Evolutionary conservation across 2,329 filamentous ascomycete species (phyloP).

Genomic region (Penicillium sp.): DNA sequence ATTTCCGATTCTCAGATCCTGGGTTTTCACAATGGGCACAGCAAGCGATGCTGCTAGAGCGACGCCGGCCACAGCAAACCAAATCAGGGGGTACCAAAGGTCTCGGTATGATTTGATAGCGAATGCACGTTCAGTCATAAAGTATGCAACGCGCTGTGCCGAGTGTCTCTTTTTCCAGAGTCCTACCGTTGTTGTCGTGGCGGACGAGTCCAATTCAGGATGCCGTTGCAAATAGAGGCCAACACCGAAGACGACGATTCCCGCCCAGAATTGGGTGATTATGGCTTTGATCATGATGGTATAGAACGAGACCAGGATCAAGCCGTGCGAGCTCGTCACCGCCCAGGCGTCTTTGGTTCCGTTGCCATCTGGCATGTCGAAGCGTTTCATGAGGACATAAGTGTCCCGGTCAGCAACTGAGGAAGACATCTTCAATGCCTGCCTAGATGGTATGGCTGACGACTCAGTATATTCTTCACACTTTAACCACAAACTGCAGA

Average conservation of each 20-base stretch:
- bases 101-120: not conserved
- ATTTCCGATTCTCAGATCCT: not conserved
- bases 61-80: not conserved
- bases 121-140: not conserved
- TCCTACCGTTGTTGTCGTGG: not conserved
- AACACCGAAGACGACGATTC: constrained; percentile 3
- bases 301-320: constrained; percentile 2
- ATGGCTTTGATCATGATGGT: constrained; percentile 9
- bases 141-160: not conserved
- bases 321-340: constrained; percentile 1
- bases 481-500: no score
- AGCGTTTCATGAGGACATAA: not conserved
- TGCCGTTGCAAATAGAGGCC: not conserved
- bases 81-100: constrained; percentile 2
- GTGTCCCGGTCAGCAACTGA: not conserved
- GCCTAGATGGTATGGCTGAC: no score
- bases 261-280: constrained; percentile 3
- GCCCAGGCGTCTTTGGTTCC: not conserved
- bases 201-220: not conserved
- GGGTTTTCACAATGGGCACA: constrained; percentile 7
- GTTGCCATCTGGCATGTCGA: constrained; percentile 1
- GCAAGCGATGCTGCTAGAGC: constrained; percentile 3
- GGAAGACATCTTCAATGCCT: not conserved
- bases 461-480: no score
- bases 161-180: constrained; percentile 3